Evolutionary conservation across 2,329 filamentous ascomycete species (phyloP).

Genomic region (Penicillium hordei): DNA sequence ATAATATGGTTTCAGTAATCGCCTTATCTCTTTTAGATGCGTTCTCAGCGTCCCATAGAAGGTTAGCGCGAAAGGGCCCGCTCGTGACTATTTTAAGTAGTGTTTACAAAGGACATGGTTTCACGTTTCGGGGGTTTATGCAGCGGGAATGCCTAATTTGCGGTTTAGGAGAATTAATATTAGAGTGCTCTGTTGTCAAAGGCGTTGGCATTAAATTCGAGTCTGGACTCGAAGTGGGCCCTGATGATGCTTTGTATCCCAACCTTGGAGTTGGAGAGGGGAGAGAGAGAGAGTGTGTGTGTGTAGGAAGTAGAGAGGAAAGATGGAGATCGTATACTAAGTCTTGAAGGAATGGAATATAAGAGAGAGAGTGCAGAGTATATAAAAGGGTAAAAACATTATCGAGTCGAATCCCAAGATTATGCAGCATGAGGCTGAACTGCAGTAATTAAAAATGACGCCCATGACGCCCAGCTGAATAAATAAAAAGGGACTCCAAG

Average conservation of each 20-base stretch:
- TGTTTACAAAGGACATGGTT: background rate
- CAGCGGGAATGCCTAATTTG: background rate
- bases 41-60: background rate
- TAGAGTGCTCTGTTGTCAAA: background rate
- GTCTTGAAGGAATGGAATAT: background rate
- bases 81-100: slow-evolving; percentile 1
- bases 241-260: slow-evolving; percentile 16
- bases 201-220: background rate
- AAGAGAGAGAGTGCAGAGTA: background rate
- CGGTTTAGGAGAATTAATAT: background rate
- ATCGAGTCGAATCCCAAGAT: background rate
- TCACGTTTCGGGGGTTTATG: background rate
- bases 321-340: background rate
- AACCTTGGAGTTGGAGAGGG: background rate
- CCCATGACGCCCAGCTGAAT: slow-evolving; percentile 8
- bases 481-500: slow-evolving; percentile 7
- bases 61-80: background rate
- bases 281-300: background rate
- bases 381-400: background rate
- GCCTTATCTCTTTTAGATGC: background rate
- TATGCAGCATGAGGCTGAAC: slow-evolving; percentile 14
- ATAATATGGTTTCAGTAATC: background rate
- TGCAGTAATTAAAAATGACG: slow-evolving; percentile 1
- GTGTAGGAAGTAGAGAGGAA: background rate
- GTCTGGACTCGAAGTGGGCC: slow-evolving; percentile 1